phyloP scores from a whole-genome alignment of 1,284 basidiomycete species.

The Somion occarium region DNA sequence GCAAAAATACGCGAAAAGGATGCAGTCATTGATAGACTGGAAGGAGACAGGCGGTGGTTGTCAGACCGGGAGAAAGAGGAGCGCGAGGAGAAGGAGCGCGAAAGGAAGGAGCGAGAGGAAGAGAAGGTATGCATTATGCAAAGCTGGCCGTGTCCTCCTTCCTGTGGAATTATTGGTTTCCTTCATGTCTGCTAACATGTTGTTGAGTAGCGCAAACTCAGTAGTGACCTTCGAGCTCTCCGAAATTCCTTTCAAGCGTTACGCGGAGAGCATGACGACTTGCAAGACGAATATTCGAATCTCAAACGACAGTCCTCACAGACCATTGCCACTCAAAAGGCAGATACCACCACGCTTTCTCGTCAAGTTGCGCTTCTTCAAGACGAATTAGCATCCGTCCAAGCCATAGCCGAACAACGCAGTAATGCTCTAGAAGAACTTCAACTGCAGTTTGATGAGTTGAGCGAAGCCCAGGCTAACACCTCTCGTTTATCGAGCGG shows the following conservation, averaged over 20 bases:
- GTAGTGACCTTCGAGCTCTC: slow-evolving; percentile 44
- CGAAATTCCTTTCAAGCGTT: slow-evolving; percentile 41
- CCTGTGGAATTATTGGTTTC: background rate
- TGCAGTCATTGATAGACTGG: slow-evolving; percentile 47
- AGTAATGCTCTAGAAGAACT: slow-evolving; percentile 36
- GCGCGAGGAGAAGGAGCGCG: slow-evolving; percentile 53
- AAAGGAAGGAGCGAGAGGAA: slow-evolving; percentile 40
- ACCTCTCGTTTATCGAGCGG: slow-evolving; percentile 15
- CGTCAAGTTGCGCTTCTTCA: slow-evolving; percentile 41
- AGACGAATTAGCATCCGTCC: slow-evolving; percentile 37
- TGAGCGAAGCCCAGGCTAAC: slow-evolving; percentile 24
- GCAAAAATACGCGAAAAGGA: slow-evolving; percentile 60
- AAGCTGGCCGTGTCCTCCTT: too few relatives aligned
- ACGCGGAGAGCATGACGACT: slow-evolving; percentile 50
- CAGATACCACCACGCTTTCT: slow-evolving; percentile 42
- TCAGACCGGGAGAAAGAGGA: slow-evolving; percentile 55
- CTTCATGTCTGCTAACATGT: slow-evolving; percentile 5
- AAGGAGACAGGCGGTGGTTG: slow-evolving; percentile 61
- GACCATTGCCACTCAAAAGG: slow-evolving; percentile 40
- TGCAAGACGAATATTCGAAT: slow-evolving; percentile 45
- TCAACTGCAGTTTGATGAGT: slow-evolving; percentile 44
- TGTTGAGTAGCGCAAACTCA: slow-evolving; percentile 26
- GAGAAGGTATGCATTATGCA: slow-evolving; percentile 45
- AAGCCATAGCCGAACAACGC: slow-evolving; percentile 38
- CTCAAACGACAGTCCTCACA: slow-evolving; percentile 43